phyloP scores from a whole-genome alignment of 192 early-diverging fungal genomes.

The Mortierella alpina region DNA sequence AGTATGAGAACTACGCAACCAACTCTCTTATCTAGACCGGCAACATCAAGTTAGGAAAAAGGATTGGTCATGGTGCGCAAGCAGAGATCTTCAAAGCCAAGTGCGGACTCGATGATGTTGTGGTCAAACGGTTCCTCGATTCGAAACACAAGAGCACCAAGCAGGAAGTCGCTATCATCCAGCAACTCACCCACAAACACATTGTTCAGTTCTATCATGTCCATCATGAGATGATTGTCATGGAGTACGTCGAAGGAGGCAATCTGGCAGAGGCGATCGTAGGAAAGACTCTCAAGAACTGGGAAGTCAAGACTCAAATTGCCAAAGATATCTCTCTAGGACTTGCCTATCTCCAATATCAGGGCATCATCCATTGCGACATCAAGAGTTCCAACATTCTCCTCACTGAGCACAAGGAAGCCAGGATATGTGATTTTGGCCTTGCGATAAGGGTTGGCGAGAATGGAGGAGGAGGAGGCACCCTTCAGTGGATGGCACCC shows the following conservation, averaged over 20 bases:
- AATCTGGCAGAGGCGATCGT: not conserved
- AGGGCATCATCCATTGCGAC: too few relatives aligned
- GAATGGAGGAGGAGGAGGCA: not conserved
- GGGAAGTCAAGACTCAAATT: not conserved
- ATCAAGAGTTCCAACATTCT: too few relatives aligned
- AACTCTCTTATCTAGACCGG: too few relatives aligned
- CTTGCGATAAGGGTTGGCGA: not conserved
- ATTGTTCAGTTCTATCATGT: constrained; percentile 1
- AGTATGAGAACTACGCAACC: too few relatives aligned
- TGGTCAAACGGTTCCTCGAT: not conserved
- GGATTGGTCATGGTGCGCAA: too few relatives aligned
- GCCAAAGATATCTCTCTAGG: not conserved
- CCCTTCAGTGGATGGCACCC: not conserved
- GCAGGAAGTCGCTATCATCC: not conserved
- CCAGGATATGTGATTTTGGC: constrained; percentile 6
- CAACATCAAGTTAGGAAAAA: too few relatives aligned
- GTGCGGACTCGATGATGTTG: not conserved
- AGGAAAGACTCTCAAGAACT: not conserved
- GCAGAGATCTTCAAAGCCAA: too few relatives aligned
- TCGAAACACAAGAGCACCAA: not conserved
- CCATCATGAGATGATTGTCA: not conserved
- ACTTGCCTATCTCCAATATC: too few relatives aligned
- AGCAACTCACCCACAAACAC: not conserved
- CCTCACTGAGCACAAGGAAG: not conserved
- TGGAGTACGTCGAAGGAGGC: constrained; percentile 5